Evolutionary conservation across 2,329 filamentous ascomycete genomes (phyloP), one percentile per base, ranked within the genome.

Genomic region (Pestalotiopsis sp.): DNA sequence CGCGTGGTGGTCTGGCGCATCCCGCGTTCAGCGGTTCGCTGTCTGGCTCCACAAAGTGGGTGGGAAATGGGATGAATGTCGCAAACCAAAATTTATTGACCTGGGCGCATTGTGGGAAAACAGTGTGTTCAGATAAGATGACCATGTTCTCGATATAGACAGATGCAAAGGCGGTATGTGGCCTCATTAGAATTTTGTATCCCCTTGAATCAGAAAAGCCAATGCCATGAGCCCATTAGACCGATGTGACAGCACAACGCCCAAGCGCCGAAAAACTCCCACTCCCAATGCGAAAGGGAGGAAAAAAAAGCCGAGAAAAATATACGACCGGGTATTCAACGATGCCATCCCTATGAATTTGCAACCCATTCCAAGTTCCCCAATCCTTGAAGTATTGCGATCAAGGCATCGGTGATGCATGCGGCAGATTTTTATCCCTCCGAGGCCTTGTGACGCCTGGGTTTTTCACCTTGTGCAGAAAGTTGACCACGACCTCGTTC

Each of bases 401-500:
- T 77, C 65, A 79, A 57, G 77, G 77, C 49, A 79, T 74, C 12
- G 77, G 77, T 58, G 76, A 76, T 20, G 77, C 77, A 67, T 79
- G 77, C 20, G 77, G 77, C 68, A 67, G 55, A 20, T 75, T 71
- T 67, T 78, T 78, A 57, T 75, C 77, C 69, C 74, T 78, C 38
- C 70, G 73, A 23, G 74, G 74, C 76, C 77, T 82, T 81, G 73
- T 71, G 2, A 81, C 72, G 23, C 88, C 87, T 70, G 89, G 84
- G 72, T 86, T 87, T 76, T 86, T 85, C 38, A 93, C 86, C 76
- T 90, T 92, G 84, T 93, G 93, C 70, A 94, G 84, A 77, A 94
- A 89, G 72, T 93, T 92, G 68, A 95, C 92, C 68, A 96, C 92
- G 72, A 94, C 91, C 74, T 96, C 93, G 76, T 91, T 94, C 82